Evolutionary conservation across 768 basidiomycete species (phyloP).

Genomic region (Boletus pseudopeckii): DNA sequence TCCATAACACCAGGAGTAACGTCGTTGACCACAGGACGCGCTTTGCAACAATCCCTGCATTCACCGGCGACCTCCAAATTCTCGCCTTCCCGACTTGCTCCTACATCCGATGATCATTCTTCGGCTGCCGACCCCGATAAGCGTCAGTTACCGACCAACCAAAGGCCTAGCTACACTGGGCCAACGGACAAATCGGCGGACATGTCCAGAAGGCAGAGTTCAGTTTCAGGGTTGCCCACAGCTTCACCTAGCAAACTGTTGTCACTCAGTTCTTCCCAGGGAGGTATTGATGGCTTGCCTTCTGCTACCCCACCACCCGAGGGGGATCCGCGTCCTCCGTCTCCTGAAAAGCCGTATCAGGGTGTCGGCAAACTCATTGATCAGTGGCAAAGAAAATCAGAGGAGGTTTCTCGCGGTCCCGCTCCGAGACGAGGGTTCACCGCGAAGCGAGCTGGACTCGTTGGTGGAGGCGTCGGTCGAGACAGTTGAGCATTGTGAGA

Average conservation of each 20-base stretch:
- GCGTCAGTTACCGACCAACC: conserved; percentile 10
- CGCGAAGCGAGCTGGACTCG: conserved; percentile 40
- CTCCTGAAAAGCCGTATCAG: conserved; percentile 75
- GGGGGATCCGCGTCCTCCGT: conserved; percentile 46
- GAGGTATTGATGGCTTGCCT: conserved; percentile 28
- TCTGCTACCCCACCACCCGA: conserved; percentile 12
- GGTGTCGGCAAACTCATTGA: conserved; percentile 85
- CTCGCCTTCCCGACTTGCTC: conserved; percentile 20
- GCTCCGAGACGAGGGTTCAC: conserved; percentile 37
- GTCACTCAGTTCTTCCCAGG: conserved; percentile 13
- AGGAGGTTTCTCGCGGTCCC: conserved; percentile 41
- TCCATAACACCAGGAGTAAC: conserved; percentile 9
- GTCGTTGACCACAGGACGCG: conserved; percentile 19
- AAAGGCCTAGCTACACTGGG: conserved; percentile 15
- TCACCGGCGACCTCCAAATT: conserved; percentile 26
- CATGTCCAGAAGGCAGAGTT: conserved; percentile 11
- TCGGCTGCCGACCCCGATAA: conserved; percentile 19
- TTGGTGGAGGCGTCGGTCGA: conserved; percentile 17
- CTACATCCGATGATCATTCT: conserved; percentile 7
- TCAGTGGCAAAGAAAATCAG: conserved; percentile 83
- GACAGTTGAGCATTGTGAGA: conserved; percentile 18
- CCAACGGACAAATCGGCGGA: conserved; percentile 18
- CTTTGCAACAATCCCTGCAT: conserved; percentile 15
- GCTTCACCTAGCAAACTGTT: conserved; percentile 20
- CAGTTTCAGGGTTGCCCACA: conserved; percentile 22